A percentile compares a stretch with the other conserved stretches of the same genome.
These are phyloP conservation scores for Penicillium decumbens DNA, from an alignment of 2,329 filamentous ascomycete genomes.

Conservation along the genomic window DNA sequence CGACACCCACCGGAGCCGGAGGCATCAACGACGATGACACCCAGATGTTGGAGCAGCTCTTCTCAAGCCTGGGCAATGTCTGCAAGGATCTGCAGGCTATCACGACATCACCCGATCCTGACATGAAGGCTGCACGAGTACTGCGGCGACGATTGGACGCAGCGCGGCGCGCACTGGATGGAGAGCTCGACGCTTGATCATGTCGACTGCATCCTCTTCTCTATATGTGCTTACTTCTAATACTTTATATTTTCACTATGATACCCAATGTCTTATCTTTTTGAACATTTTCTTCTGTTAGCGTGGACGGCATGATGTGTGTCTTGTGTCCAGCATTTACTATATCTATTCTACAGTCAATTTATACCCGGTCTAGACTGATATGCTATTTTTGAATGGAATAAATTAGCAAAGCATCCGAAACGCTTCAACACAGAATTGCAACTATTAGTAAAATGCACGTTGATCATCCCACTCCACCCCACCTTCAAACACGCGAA, in stretches of 20 bases:
- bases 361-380: too few relatives aligned
- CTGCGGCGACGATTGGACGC: constrained; percentile 69
- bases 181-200: constrained; percentile 49
- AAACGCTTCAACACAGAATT: background rate
- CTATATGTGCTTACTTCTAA: constrained; percentile 3
- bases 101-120: constrained; percentile 51
- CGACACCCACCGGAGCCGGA: constrained; percentile 14
- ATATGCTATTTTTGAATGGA: too few relatives aligned
- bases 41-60: constrained; percentile 53
- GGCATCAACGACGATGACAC: constrained; percentile 52
- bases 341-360: background rate
- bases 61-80: constrained; percentile 48
- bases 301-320: background rate
- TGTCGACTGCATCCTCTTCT: constrained; percentile 3
- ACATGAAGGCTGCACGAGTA: constrained; percentile 53
- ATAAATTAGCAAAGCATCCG: too few relatives aligned
- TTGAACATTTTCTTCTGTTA: background rate
- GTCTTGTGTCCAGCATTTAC: background rate
- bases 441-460: background rate
- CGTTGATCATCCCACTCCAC: background rate
- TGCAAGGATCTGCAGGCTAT: constrained; percentile 48
- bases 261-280: constrained; percentile 19
- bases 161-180: constrained; percentile 69
- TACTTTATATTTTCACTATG: constrained; percentile 9
- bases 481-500: constrained; percentile 9